Evolutionary conservation across 2,329 filamentous ascomycete species (phyloP).

Genomic region (Diaporthe vexans): DNA sequence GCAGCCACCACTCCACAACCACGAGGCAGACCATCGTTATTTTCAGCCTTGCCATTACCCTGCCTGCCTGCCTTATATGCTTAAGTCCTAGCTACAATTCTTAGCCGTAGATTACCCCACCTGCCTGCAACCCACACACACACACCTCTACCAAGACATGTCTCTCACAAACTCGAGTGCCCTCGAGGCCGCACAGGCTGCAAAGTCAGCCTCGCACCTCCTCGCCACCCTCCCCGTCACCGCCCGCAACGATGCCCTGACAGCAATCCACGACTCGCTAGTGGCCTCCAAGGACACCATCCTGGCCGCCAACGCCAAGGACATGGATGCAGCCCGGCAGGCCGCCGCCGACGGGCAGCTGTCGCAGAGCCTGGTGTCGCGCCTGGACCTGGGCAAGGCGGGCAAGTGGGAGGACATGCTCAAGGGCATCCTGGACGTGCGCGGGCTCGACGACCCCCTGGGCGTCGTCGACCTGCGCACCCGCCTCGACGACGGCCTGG

Average conservation of each 20-base stretch:
- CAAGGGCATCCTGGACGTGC: conserved; percentile 91
- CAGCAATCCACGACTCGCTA: conserved; percentile 85
- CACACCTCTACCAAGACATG: conserved; percentile 66
- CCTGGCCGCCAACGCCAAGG: conserved; percentile 86
- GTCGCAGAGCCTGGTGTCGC: conserved; percentile 86
- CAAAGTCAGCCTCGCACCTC: conserved; percentile 84
- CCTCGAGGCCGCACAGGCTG: conserved; percentile 80
- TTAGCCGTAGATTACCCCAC: background rate
- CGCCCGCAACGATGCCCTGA: conserved; percentile 87
- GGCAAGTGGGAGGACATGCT: conserved; percentile 99
- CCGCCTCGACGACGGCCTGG: conserved; percentile 86
- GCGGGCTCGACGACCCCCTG: conserved; percentile 89
- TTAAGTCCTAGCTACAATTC: background rate
- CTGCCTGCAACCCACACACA: background rate
- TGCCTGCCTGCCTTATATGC: background rate
- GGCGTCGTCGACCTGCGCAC: conserved; percentile 88
- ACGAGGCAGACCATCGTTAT: conserved; percentile 3
- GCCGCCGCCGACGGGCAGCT: conserved; percentile 83
- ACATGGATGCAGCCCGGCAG: conserved; percentile 80
- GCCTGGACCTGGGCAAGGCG: conserved; percentile 85
- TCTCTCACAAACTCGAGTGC: conserved; percentile 90
- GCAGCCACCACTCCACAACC: conserved; percentile 12
- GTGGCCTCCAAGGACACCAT: conserved; percentile 78
- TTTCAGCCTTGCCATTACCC: background rate
- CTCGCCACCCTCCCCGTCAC: conserved; percentile 83